Percentiles rank a stretch among this genome's conserved stretches.
phyloP scores from a whole-genome alignment of 2,329 filamentous ascomycete genomes.

The Metarhizium sp. region DNA sequence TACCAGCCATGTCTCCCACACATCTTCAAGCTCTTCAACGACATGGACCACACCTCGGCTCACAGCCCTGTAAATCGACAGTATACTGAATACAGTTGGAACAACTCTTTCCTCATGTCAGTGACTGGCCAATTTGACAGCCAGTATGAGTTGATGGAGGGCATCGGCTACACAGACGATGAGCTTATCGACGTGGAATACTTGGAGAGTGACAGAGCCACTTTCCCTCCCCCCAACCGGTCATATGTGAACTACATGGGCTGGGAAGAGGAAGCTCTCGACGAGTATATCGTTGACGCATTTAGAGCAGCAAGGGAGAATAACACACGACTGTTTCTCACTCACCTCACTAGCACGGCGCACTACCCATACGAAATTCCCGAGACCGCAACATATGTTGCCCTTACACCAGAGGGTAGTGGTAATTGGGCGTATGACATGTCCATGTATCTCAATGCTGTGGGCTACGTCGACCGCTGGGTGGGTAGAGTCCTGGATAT shows the following conservation, averaged over 20 bases:
- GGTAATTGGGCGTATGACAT: slow-evolving; percentile 6
- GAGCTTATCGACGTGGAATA: slow-evolving; percentile 18
- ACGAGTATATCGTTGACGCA: slow-evolving; percentile 22
- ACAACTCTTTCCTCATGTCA: slow-evolving; percentile 22
- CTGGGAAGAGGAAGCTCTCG: slow-evolving; percentile 19
- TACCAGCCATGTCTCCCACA: slow-evolving; percentile 36
- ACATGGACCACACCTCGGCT: slow-evolving; percentile 7
- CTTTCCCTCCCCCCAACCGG: slow-evolving; percentile 19
- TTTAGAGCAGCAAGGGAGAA: slow-evolving; percentile 18
- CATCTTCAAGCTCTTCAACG: slow-evolving; percentile 22
- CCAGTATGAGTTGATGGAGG: slow-evolving; percentile 19
- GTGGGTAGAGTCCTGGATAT: slow-evolving; percentile 20
- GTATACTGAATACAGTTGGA: slow-evolving; percentile 18
- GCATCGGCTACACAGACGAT: slow-evolving; percentile 19
- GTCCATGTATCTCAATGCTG: slow-evolving; percentile 22
- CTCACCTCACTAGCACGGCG: slow-evolving; percentile 25
- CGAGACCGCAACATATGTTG: slow-evolving; percentile 16
- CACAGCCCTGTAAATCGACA: too few relatives aligned
- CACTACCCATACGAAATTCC: slow-evolving; percentile 25
- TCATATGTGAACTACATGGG: slow-evolving; percentile 21
- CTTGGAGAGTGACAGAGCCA: slow-evolving; percentile 16
- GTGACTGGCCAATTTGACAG: slow-evolving; percentile 20
- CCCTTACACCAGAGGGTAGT: slow-evolving; percentile 12
- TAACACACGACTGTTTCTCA: slow-evolving; percentile 23
- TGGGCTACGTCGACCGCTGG: slow-evolving; percentile 23